Base-by-base conservation (phyloP, 257 asterid genomes). In the Solanum paucissectum region DNA sequence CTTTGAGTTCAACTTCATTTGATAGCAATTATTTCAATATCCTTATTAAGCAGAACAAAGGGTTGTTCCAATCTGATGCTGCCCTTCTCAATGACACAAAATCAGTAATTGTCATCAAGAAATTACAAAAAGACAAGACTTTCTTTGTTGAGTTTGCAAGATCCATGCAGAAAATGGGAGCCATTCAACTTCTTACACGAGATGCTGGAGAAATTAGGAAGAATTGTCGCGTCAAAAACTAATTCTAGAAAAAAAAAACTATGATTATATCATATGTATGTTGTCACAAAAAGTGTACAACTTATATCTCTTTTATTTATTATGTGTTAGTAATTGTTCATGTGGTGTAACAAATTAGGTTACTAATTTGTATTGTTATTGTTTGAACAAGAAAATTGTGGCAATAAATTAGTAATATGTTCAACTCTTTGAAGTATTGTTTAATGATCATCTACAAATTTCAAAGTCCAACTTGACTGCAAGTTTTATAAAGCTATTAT, bases 161-260 rank as follows among this genome's bases (percentile, higher is more conserved):
- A 76, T 93, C 95, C 46, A 94, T 94, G 94, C 49, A 90, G 88
- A 93, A 92, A 58, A 94, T 93, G 96, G 92, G 96, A 68, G 92
- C 76, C 29, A 88, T 92, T 29, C 89, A 89, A 38, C 92, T 91
- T 86, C 90, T 94, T 46, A 86, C 90, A 0, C 91, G 92, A 71
- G 88, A 87, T 32, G 88, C 69, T 6, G 92, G 95, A 13, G 93
- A 92, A 87, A 88, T 94, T 9, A 89, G 94, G 46, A 91, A 84
- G 83, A 89, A 91, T 83, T 94, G 94, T 88, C 49, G 92, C 38
- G 52, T 91, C 14, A 79, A 86, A 76, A 94, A 76, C 12, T 40
- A 40, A 92, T 82, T 79, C 82, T 74, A 27, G 1, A 27, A 68
- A 46, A 9, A 66, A 66, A 66, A 0, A 52, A n/a, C 64, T 46